phyloP scores from a whole-genome alignment of 352 stramenopile species.

The Phytophthora tubulina region DNA sequence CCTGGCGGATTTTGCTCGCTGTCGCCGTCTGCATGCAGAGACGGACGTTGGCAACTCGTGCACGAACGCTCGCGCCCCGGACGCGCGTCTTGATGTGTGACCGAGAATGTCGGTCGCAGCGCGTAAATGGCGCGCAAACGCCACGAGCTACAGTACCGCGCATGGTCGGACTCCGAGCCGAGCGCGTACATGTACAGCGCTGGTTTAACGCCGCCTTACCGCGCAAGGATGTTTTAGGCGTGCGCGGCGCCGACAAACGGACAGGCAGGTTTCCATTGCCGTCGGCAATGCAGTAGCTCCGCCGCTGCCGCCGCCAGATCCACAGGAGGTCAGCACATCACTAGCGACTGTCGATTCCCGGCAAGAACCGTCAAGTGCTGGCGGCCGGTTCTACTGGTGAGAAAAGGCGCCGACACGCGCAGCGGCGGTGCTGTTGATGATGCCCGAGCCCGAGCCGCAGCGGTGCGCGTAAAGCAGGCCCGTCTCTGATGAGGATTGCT shows the following conservation, averaged over 20 bases:
- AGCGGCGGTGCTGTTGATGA: slow-evolving; percentile 2
- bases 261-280: too few species aligned
- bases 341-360: not conserved
- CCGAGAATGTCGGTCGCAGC: not conserved
- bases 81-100: not conserved
- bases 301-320: not conserved
- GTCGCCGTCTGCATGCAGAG: not conserved
- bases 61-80: not conserved
- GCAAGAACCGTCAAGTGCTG: not conserved
- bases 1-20: not conserved
- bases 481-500: slow-evolving; percentile 19
- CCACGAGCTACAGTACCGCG: not conserved
- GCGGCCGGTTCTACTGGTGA: not conserved
- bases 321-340: not conserved
- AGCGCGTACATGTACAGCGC: too few species aligned
- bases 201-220: not conserved
- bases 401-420: not conserved
- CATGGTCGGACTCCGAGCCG: not conserved
- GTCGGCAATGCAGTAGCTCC: not conserved
- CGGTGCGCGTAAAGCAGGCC: slow-evolving; percentile 17
- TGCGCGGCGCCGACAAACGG: not conserved
- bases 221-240: not conserved
- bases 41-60: not conserved
- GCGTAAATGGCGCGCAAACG: not conserved
- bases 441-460: slow-evolving; percentile 6